These are phyloP conservation scores for Zymoseptoria pseudotritici DNA, from an alignment of 2,329 filamentous ascomycete genomes.

Conservation along the genomic window DNA sequence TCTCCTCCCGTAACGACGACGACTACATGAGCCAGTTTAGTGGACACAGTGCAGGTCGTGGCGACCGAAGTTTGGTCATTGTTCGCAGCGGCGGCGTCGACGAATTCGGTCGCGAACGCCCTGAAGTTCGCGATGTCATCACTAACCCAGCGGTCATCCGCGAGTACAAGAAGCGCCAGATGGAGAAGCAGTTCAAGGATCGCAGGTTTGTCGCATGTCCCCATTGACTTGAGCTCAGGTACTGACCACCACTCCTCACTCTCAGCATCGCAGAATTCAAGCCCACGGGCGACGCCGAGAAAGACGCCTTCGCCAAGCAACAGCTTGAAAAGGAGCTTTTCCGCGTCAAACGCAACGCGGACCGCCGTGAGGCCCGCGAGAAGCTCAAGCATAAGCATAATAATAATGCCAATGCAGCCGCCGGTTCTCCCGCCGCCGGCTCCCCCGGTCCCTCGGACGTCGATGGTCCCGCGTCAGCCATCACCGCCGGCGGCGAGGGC, in stretches of 20 bases:
- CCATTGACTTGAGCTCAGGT: slow-evolving; percentile 17
- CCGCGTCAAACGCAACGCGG: slow-evolving; percentile 83
- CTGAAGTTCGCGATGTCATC: slow-evolving; percentile 18
- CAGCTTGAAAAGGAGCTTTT: slow-evolving; percentile 66
- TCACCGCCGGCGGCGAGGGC: slow-evolving; percentile 14
- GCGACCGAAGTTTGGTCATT: slow-evolving; percentile 64
- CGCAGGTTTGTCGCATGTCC: slow-evolving; percentile 50
- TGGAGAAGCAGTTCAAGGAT: slow-evolving; percentile 61
- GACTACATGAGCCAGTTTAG: slow-evolving; percentile 58
- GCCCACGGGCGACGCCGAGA: slow-evolving; percentile 59
- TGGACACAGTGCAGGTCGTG: slow-evolving; percentile 37
- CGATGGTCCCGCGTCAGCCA: slow-evolving; percentile 33
- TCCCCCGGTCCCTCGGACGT: slow-evolving; percentile 40
- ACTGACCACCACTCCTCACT: neutral
- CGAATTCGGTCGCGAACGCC: slow-evolving; percentile 50
- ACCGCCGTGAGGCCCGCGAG: slow-evolving; percentile 81
- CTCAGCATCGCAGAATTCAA: slow-evolving; percentile 51
- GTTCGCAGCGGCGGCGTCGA: slow-evolving; percentile 56
- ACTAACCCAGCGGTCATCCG: slow-evolving; percentile 76
- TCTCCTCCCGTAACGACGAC: slow-evolving; percentile 57
- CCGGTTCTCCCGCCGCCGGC: slow-evolving; percentile 38
- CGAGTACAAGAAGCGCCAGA: slow-evolving; percentile 74
- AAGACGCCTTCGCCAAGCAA: slow-evolving; percentile 52
- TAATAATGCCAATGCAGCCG: slow-evolving; percentile 35
- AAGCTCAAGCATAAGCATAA: slow-evolving; percentile 60